Evolutionary conservation across 2,329 filamentous ascomycete species (phyloP).

Genomic region (Fusarium sarcochroum): DNA sequence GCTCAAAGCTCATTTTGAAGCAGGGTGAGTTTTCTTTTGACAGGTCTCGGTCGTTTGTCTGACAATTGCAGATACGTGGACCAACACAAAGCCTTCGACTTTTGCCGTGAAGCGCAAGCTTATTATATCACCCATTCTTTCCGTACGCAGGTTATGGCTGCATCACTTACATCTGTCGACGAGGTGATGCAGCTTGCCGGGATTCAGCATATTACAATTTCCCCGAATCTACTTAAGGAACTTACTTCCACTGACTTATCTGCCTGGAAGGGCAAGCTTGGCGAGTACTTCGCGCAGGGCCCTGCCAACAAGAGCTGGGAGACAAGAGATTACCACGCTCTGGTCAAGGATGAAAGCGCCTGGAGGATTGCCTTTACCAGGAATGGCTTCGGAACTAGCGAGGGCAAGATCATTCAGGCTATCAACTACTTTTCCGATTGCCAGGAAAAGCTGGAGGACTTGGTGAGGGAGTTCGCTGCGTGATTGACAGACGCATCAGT

Average conservation of each 20-base stretch:
- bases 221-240: constrained; percentile 64
- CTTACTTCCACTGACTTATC: constrained; percentile 58
- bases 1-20: constrained; percentile 72
- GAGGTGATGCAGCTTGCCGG: constrained; percentile 72
- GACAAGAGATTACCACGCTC: constrained; percentile 34
- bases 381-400: constrained; percentile 61
- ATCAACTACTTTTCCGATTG: constrained; percentile 71
- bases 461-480: constrained; percentile 50
- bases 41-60: background rate
- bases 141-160: constrained; percentile 67
- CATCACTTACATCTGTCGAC: constrained; percentile 68
- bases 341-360: constrained; percentile 58
- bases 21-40: constrained; percentile 53
- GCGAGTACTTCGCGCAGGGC: constrained; percentile 50
- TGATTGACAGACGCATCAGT: background rate
- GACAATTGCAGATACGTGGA: constrained; percentile 60
- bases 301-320: constrained; percentile 49
- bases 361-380: constrained; percentile 67
- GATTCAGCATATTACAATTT: constrained; percentile 71
- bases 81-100: constrained; percentile 62
- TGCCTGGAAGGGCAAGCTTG: constrained; percentile 50
- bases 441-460: constrained; percentile 65
- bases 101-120: constrained; percentile 65
- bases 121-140: constrained; percentile 62
- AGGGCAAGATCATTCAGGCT: constrained; percentile 67